phyloP scores from a whole-genome alignment of 345 rosid genomes.

The Eucalyptus sp. region DNA sequence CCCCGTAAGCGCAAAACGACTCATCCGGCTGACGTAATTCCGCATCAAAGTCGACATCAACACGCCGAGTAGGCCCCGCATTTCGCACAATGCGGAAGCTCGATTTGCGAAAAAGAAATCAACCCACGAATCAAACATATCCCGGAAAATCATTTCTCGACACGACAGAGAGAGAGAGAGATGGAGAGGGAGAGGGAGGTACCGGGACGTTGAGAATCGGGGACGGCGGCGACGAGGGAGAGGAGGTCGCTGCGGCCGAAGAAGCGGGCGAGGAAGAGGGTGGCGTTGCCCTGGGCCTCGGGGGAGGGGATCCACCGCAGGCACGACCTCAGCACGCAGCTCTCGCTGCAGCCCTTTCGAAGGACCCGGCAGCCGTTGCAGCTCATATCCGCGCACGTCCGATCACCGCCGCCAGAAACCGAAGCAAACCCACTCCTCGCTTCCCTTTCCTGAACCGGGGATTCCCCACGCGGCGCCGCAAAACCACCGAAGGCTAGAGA shows the following conservation, averaged over 20 bases:
- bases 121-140: neutral
- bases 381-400: conserved; percentile 32
- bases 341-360: conserved; percentile 78
- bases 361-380: conserved; percentile 85
- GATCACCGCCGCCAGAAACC: neutral
- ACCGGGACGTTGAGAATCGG: conserved; percentile 55
- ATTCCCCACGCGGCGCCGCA: neutral
- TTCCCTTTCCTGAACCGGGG: neutral
- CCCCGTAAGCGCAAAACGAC: neutral
- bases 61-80: neutral
- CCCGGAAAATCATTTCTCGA: neutral
- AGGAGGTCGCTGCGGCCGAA: conserved; percentile 89
- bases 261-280: conserved; percentile 80
- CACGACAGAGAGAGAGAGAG: neutral
- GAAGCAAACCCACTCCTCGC: no score
- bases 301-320: conserved; percentile 47
- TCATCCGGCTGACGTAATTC: neutral
- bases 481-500: neutral
- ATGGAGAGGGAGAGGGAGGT: neutral
- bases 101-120: neutral
- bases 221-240: conserved; percentile 66
- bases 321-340: conserved; percentile 63
- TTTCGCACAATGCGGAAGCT: neutral
- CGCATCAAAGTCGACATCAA: neutral
- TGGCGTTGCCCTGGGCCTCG: conserved; percentile 77